A percentile compares a stretch with the other conserved stretches of the same genome.
These are phyloP conservation scores for Bruguiera hainesii DNA, from an alignment of 441 rosid genomes.

Conservation along the genomic window DNA sequence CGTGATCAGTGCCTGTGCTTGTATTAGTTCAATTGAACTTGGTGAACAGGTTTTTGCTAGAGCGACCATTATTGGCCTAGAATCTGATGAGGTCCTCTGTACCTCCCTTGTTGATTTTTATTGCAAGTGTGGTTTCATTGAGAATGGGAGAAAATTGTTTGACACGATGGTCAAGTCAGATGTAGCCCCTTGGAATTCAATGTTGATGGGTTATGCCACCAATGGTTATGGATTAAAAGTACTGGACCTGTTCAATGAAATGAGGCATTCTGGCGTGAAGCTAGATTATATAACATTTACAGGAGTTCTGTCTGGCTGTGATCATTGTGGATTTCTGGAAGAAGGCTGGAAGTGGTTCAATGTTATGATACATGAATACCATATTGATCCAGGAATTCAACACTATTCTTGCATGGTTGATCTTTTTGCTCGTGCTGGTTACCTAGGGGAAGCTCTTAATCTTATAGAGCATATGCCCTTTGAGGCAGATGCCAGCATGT, in stretches of 20 bases:
- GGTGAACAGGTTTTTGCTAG: slow-evolving; percentile 78
- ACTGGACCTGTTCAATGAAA: slow-evolving; percentile 56
- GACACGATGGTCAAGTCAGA: slow-evolving; percentile 55
- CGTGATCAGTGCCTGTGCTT: slow-evolving; percentile 68
- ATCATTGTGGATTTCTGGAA: slow-evolving; percentile 76
- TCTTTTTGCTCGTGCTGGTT: slow-evolving; percentile 78
- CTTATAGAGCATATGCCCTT: slow-evolving; percentile 59
- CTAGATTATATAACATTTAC: slow-evolving; percentile 54
- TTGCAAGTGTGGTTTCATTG: slow-evolving; percentile 79
- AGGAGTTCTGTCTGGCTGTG: slow-evolving; percentile 66
- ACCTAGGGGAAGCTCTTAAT: slow-evolving; percentile 52
- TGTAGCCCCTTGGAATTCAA: slow-evolving; percentile 69
- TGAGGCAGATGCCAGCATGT: slow-evolving; percentile 58
- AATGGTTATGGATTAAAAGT: slow-evolving; percentile 68
- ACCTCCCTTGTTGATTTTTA: slow-evolving; percentile 78
- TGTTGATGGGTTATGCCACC: slow-evolving; percentile 80
- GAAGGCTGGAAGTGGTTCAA: slow-evolving; percentile 67
- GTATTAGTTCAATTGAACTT: slow-evolving; percentile 54
- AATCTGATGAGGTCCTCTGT: slow-evolving; percentile 56
- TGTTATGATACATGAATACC: slow-evolving; percentile 50
- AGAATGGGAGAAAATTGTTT: slow-evolving; percentile 60
- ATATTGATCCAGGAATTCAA: slow-evolving; percentile 59
- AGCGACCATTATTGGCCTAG: slow-evolving; percentile 52
- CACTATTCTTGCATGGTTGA: slow-evolving; percentile 81
- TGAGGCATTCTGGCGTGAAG: slow-evolving; percentile 47